These are phyloP conservation scores for Cadophora gregata DNA, from an alignment of 2,329 filamentous ascomycete genomes.

Conservation along the genomic window DNA sequence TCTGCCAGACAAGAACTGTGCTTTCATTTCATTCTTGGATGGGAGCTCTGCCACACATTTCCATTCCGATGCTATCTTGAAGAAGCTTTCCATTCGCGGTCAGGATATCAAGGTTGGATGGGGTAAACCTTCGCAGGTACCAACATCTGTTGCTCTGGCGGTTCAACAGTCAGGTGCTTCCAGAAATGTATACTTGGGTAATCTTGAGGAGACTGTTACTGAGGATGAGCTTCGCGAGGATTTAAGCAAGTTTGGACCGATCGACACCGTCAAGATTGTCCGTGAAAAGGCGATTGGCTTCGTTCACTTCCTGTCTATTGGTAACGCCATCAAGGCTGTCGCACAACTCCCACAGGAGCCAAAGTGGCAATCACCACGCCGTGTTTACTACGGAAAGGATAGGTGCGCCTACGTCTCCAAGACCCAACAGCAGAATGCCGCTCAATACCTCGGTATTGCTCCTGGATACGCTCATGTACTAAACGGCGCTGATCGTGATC, in stretches of 20 bases:
- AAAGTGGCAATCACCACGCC: constrained; percentile 94
- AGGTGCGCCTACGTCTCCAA: constrained; percentile 98
- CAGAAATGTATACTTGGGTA: constrained; percentile 95
- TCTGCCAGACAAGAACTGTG: constrained; percentile 98
- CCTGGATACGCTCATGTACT: constrained; percentile 96
- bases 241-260: constrained; percentile 92
- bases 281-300: constrained; percentile 98
- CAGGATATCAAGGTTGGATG: constrained; percentile 99
- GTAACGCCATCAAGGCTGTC: constrained; percentile 98
- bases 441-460: constrained; percentile 96
- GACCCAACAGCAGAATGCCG: constrained; percentile 98
- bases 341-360: constrained; percentile 93
- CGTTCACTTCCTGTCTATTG: constrained; percentile 95
- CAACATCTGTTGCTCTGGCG: constrained; percentile 94
- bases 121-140: constrained; percentile 98
- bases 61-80: constrained; percentile 99
- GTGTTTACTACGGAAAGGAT: constrained; percentile 99
- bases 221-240: constrained; percentile 96
- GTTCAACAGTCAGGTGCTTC: constrained; percentile 98
- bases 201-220: constrained; percentile 84
- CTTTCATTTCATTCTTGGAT: constrained; percentile 98
- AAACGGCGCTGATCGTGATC: constrained; percentile 92
- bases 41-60: constrained; percentile 98
- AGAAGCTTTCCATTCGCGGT: constrained; percentile 97
- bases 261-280: constrained; percentile 97